These are phyloP conservation scores for Diaporthe aspalathi DNA, from an alignment of 2,329 filamentous ascomycete genomes.

Conservation along the genomic window DNA sequence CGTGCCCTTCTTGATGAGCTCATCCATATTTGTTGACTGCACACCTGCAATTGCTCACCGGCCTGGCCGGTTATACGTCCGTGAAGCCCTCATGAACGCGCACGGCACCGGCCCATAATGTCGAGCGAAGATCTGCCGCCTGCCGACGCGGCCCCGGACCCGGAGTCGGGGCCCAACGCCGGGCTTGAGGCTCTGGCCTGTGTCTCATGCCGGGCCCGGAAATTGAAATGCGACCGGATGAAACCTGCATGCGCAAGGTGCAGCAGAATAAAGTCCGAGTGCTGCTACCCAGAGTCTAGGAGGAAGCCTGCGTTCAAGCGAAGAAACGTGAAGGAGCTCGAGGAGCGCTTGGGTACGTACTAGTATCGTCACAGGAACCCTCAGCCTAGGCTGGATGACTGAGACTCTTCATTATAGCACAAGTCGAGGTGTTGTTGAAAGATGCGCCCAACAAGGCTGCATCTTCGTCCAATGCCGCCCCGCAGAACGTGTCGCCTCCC, in stretches of 20 bases:
- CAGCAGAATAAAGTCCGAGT: constrained; percentile 77
- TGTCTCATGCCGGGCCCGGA: constrained; percentile 83
- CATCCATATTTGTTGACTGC: not conserved
- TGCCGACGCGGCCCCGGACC: constrained; percentile 35
- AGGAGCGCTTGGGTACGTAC: constrained; percentile 84
- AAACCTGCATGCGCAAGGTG: constrained; percentile 87
- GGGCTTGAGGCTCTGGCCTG: constrained; percentile 73
- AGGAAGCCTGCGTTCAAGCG: constrained; percentile 90
- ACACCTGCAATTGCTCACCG: not conserved
- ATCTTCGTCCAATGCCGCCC: constrained; percentile 41
- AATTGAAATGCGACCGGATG: constrained; percentile 86
- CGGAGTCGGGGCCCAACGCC: constrained; percentile 31
- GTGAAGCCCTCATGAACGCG: not conserved
- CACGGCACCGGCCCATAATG: constrained; percentile 36
- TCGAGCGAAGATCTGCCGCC: constrained; percentile 38
- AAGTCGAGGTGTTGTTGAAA: constrained; percentile 84
- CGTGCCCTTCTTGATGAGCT: not conserved
- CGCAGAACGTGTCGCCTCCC: constrained; percentile 32
- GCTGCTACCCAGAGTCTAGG: constrained; percentile 88
- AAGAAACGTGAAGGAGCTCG: constrained; percentile 89
- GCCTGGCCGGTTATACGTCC: not conserved
- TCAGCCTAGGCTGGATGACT: constrained; percentile 34
- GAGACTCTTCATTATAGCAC: constrained; percentile 63
- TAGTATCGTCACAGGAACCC: not conserved
- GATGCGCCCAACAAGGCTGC: constrained; percentile 59